Conservation (phyloP, 192 early-diverging fungal genomes). For the Chytriomyces hyalinus region DNA sequence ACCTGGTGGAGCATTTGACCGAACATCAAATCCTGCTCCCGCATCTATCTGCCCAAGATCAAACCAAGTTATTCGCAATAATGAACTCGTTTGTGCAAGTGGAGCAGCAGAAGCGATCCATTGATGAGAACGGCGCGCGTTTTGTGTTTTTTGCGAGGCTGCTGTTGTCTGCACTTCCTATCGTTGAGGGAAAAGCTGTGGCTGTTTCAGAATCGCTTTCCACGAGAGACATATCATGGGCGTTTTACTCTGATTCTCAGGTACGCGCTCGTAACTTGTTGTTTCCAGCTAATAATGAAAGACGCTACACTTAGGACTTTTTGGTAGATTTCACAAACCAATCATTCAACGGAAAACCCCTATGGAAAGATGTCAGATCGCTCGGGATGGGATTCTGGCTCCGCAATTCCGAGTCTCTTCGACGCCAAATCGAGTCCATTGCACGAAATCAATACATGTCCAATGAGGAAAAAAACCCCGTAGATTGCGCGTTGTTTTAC, state of each 20-base stretch:
- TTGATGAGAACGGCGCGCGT: slow-evolving; percentile 87
- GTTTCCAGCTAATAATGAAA: too few species aligned
- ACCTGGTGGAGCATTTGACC: background rate
- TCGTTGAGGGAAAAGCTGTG: too few species aligned
- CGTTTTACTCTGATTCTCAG: slow-evolving; percentile 87
- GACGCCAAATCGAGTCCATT: slow-evolving; percentile 79
- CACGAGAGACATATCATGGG: background rate
- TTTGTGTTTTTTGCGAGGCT: slow-evolving; percentile 77
- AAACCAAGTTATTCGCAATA: slow-evolving; percentile 20
- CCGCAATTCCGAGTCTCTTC: slow-evolving; percentile 69
- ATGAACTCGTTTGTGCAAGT: slow-evolving; percentile 53
- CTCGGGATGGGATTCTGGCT: slow-evolving; percentile 91
- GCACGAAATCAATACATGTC: slow-evolving; percentile 86
- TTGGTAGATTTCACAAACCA: slow-evolving; percentile 9
- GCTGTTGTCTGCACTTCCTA: slow-evolving; percentile 32
- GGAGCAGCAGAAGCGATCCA: slow-evolving; percentile 68
- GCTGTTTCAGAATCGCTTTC: background rate
- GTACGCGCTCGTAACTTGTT: slow-evolving; percentile 39
- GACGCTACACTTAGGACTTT: too few species aligned
- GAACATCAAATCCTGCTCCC: slow-evolving; percentile 5
- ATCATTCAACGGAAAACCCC: slow-evolving; percentile 64
- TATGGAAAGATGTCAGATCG: slow-evolving; percentile 81
- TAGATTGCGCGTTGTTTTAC: slow-evolving; percentile 86
- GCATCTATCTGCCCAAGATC: background rate
- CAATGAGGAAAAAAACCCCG: slow-evolving; percentile 81